Evolutionary conservation across 208 protist genomes (phyloP).

Genomic region (Endotrypanum monterogeii): DNA sequence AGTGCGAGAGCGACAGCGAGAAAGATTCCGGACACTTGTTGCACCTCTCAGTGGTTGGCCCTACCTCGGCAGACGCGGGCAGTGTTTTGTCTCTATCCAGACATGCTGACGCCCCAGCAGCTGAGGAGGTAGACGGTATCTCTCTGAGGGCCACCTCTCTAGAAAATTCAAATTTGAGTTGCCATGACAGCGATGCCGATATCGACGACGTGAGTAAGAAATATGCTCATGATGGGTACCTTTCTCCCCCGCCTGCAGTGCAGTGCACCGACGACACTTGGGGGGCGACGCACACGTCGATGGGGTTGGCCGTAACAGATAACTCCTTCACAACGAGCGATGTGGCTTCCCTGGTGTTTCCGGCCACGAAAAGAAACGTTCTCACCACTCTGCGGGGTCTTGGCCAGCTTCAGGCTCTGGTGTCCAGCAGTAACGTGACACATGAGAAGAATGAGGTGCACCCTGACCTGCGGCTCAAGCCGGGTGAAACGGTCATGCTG

Average conservation of each 20-base stretch:
- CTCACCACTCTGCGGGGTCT: slow-evolving; percentile 48
- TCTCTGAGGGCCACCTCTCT: not conserved
- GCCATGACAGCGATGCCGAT: slow-evolving; percentile 1
- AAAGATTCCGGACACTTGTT: not conserved
- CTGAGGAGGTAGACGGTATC: not conserved
- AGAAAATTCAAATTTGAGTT: not conserved
- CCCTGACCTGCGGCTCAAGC: slow-evolving; percentile 29
- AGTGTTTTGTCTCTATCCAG: not conserved
- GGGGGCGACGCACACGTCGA: not conserved
- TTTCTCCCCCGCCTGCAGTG: not conserved
- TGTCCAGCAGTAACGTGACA: slow-evolving; percentile 25
- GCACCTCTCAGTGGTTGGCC: not conserved
- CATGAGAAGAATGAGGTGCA: slow-evolving; percentile 13
- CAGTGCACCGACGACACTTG: not conserved
- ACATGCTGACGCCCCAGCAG: not conserved
- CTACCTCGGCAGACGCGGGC: not conserved
- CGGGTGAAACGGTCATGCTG: slow-evolving; percentile 69
- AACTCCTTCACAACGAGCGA: not conserved
- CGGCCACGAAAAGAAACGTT: slow-evolving; percentile 26
- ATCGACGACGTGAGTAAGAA: not conserved
- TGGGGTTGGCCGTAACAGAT: not conserved
- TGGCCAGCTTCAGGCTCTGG: slow-evolving; percentile 38
- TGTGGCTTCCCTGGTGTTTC: not conserved
- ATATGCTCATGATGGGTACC: not conserved
- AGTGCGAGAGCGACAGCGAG: not conserved